These are phyloP conservation scores for Pisolithus marmoratus DNA, from an alignment of 768 basidiomycete genomes.

Conservation along the genomic window DNA sequence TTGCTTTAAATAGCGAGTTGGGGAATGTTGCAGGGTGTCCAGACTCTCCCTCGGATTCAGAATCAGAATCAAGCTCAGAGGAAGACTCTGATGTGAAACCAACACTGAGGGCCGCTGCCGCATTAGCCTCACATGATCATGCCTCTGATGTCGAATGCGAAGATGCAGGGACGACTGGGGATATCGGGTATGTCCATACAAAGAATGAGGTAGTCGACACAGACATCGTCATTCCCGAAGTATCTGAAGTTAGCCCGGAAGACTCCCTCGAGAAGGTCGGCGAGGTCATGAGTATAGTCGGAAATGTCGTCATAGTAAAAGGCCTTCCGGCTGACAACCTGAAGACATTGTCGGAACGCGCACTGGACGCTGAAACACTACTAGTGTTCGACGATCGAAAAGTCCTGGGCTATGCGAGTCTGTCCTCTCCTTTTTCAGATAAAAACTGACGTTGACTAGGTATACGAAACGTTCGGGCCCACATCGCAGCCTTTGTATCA, in stretches of 20 bases:
- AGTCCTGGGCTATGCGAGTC: slow-evolving; percentile 84
- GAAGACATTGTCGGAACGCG: slow-evolving; percentile 48
- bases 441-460: slow-evolving; percentile 35
- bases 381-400: slow-evolving; percentile 86
- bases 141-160: slow-evolving; percentile 44
- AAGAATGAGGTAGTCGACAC: slow-evolving; percentile 65
- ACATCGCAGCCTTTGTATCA: slow-evolving; percentile 88
- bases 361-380: slow-evolving; percentile 85
- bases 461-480: slow-evolving; percentile 95
- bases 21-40: background rate
- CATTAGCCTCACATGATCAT: slow-evolving; percentile 1
- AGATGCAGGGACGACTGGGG: slow-evolving; percentile 35
- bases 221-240: slow-evolving; percentile 55
- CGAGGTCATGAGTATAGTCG: slow-evolving; percentile 70
- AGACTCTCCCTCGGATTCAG: slow-evolving; percentile 32
- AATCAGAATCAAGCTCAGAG: slow-evolving; percentile 29
- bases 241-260: slow-evolving; percentile 55
- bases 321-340: slow-evolving; percentile 44
- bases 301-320: slow-evolving; percentile 66
- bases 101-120: slow-evolving; percentile 13
- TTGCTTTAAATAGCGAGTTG: background rate
- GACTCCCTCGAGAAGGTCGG: slow-evolving; percentile 73
- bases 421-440: slow-evolving; percentile 5
- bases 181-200: slow-evolving; percentile 50
- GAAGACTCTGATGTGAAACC: slow-evolving; percentile 14